These are phyloP conservation scores for Apiotrichum laibachii DNA, from an alignment of 1,284 basidiomycete genomes.

Conservation along the genomic window DNA sequence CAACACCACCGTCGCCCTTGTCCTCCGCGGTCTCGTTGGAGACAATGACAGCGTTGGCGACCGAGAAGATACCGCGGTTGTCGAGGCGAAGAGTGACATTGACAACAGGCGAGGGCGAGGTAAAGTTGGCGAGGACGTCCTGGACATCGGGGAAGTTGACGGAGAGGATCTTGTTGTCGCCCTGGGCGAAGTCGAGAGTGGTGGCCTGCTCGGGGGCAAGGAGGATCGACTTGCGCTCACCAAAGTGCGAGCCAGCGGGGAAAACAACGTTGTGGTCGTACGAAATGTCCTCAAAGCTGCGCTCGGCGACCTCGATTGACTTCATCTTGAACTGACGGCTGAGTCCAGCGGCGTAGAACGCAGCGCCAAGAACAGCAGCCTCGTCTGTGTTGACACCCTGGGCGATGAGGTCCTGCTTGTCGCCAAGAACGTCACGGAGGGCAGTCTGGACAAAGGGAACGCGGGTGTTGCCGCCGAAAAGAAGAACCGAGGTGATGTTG, in stretches of 20 bases:
- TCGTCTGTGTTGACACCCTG: conserved; percentile 97
- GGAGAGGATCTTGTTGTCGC: conserved; percentile 31
- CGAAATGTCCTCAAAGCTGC: conserved; percentile 61
- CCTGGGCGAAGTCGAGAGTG: conserved; percentile 66
- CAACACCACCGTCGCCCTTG: conserved; percentile 70
- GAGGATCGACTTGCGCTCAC: conserved; percentile 71
- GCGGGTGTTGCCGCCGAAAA: conserved; percentile 84
- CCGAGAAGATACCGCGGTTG: conserved; percentile 72
- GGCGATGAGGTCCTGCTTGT: conserved; percentile 71
- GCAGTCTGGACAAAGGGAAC: conserved; percentile 88
- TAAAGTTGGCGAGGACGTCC: conserved; percentile 42
- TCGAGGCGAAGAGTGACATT: conserved; percentile 77
- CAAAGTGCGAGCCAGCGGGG: conserved; percentile 67
- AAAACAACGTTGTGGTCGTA: conserved; percentile 58
- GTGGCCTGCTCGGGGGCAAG: conserved; percentile 58
- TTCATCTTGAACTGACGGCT: conserved; percentile 95
- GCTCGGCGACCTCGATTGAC: conserved; percentile 79
- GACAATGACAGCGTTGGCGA: conserved; percentile 70
- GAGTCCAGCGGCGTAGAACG: conserved; percentile 83
- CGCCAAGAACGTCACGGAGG: conserved; percentile 70
- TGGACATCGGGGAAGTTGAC: conserved; percentile 38
- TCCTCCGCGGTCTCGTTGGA: conserved; percentile 54
- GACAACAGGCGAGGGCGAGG: conserved; percentile 55
- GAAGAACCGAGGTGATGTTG: conserved; percentile 75
- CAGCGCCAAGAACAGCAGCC: conserved; percentile 90